Base-by-base conservation (phyloP, 331 rosid species). In the Rosa hybrid region DNA sequence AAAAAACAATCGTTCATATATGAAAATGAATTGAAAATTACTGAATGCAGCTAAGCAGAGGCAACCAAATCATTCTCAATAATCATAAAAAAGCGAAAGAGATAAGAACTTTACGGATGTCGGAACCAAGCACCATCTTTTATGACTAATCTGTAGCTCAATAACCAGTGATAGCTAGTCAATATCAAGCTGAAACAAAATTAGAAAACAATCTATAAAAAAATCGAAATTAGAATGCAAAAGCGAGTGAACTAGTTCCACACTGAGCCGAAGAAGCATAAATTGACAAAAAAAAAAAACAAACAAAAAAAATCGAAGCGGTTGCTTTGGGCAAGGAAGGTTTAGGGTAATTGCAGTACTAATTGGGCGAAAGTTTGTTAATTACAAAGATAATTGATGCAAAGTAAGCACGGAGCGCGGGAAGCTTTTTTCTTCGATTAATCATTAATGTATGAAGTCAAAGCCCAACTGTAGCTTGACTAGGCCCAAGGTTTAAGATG, bases 1-100 rank as follows among this genome's bases (percentile, higher is more conserved):
- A 74, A 27, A 73, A 73, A 17, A 25, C 45, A 73, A 4, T 12
- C 18, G n/a, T 39, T 56, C 53, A 38, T 72, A 74, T 69, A 70
- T 16, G 20, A 65, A 54, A 54, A 64, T 11, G 64, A 74, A 74
- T 14, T 51, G 65, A 51, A 18, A 17, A 18, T 51, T 8, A 51
- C 67, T 38, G 12, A 53, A 74, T 51, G 67, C 50, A 20, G 21
- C 20, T 54, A 56, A 71, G 64, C 54, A 7, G 18, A 10, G 42
- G 45, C 65, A 30, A 51, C 48, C 17, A 17, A 73, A 27, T 27
- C 63, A 49, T 25, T 50, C 63, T 16, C 45, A 8, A 25, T 3
- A 2, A 23, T 53, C 76, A 50, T 49, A 21, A 27, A 16, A 72
- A 46, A 23, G 7, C 65, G 44, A 9, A 34, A 30, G 56, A 11